Conservation (phyloP, 1,284 basidiomycete genomes). For the Phylloboletellus chloephorus region DNA sequence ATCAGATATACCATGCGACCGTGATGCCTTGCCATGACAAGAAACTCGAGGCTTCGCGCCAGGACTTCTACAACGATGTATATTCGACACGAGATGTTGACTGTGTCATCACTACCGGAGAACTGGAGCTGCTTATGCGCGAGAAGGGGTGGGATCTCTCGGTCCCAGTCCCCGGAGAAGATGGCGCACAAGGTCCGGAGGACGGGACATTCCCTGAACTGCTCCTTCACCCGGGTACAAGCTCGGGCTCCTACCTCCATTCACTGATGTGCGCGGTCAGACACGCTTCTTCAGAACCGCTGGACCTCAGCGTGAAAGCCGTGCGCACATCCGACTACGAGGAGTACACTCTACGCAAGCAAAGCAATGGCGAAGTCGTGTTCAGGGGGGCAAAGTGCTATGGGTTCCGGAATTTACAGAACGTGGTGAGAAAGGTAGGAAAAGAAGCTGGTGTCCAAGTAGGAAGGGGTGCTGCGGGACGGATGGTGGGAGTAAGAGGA, state of each 20-base stretch:
- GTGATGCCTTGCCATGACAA: conserved; percentile 99
- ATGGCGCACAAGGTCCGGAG: conserved; percentile 10
- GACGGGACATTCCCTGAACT: conserved; percentile 60
- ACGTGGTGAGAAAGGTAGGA: conserved; percentile 92
- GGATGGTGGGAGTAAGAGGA: conserved; percentile 37
- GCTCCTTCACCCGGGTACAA: conserved; percentile 75
- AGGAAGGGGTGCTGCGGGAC: conserved; percentile 60
- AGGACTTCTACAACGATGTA: conserved; percentile 80
- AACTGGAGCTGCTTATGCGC: conserved; percentile 82
- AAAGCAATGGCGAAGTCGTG: conserved; percentile 52
- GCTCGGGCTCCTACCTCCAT: conserved; percentile 92
- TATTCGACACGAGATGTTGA: conserved; percentile 90
- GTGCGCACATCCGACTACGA: conserved; percentile 56
- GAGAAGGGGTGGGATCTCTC: conserved; percentile 81
- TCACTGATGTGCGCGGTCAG: conserved; percentile 58
- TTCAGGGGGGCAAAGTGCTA: conserved; percentile 96
- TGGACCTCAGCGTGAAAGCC: conserved; percentile 49
- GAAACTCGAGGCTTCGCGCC: conserved; percentile 94
- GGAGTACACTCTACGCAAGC: conserved; percentile 58
- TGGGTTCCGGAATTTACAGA: conserved; percentile 96
- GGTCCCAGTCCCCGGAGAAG: conserved; percentile 47
- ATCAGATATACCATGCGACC: conserved; percentile 89
- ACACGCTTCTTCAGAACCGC: conserved; percentile 36
- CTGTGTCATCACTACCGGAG: conserved; percentile 96
- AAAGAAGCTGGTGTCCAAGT: conserved; percentile 75